Evolutionary conservation across 2,329 filamentous ascomycete species (phyloP).

Genomic region (Ophiostoma australiae): DNA sequence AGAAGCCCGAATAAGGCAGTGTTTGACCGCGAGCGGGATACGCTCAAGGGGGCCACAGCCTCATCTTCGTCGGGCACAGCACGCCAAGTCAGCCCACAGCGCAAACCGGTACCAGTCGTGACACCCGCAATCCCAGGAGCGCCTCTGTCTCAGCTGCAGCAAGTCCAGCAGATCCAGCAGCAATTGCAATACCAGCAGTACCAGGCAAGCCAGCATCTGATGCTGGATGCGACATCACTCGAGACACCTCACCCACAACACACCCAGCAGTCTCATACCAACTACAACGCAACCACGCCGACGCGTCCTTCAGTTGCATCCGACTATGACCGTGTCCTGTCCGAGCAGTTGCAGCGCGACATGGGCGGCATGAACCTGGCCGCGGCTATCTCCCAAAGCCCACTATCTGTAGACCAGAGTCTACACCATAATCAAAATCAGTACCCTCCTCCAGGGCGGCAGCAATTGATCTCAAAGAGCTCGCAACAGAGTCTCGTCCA

Average conservation of each 20-base stretch:
- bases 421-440: slow-evolving; percentile 18
- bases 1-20: slow-evolving; percentile 51
- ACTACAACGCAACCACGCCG: slow-evolving; percentile 29
- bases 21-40: slow-evolving; percentile 45
- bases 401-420: slow-evolving; percentile 16
- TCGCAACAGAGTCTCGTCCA: slow-evolving; percentile 37
- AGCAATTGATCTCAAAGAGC: slow-evolving; percentile 32
- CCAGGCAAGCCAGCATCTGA: slow-evolving; percentile 29
- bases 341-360: slow-evolving; percentile 60
- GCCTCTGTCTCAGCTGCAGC: slow-evolving; percentile 33
- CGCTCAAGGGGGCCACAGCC: slow-evolving; percentile 48
- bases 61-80: slow-evolving; percentile 36
- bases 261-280: slow-evolving; percentile 38
- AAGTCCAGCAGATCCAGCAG: slow-evolving; percentile 22
- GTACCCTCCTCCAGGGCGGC: slow-evolving; percentile 19
- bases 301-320: slow-evolving; percentile 43
- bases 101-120: slow-evolving; percentile 45
- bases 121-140: slow-evolving; percentile 12
- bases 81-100: slow-evolving; percentile 57
- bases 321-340: slow-evolving; percentile 57
- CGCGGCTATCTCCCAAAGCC: slow-evolving; percentile 31
- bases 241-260: slow-evolving; percentile 27
- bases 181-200: slow-evolving; percentile 23
- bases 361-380: slow-evolving; percentile 54
- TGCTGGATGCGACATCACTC: slow-evolving; percentile 36